A percentile compares a stretch with the other conserved stretches of the same genome.
phyloP scores from a whole-genome alignment of 352 stramenopile genomes.

The Globisporangium spiculum region DNA sequence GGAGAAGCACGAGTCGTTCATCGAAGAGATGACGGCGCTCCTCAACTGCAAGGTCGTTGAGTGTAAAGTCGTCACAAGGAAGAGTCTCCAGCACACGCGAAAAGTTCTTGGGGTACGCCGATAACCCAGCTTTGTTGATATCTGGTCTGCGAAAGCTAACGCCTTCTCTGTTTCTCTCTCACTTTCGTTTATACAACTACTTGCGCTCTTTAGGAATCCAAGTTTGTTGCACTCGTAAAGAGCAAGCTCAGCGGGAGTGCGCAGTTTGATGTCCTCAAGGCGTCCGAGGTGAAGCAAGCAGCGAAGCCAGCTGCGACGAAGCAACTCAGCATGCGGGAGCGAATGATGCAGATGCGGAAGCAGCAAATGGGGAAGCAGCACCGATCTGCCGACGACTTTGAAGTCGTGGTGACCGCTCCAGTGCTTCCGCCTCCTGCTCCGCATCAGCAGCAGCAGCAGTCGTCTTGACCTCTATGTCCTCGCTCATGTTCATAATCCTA shows the following conservation, averaged over 20 bases:
- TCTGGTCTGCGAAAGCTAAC: neutral
- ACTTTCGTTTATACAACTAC: too few species aligned
- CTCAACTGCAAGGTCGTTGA: constrained; percentile 71
- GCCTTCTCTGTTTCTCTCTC: neutral
- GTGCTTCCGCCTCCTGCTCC: neutral
- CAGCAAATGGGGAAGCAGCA: constrained; percentile 23
- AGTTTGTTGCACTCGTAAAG: constrained; percentile 60
- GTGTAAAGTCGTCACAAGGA: constrained; percentile 56
- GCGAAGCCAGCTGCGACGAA: constrained; percentile 24
- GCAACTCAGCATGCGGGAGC: constrained; percentile 48
- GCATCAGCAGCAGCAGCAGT: neutral
- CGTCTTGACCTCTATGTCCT: constrained; percentile 1
- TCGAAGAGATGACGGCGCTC: constrained; percentile 53
- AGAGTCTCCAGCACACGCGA: constrained; percentile 46
- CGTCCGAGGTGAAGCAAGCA: constrained; percentile 43
- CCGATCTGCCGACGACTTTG: neutral
- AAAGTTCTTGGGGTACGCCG: constrained; percentile 45
- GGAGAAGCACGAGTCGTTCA: constrained; percentile 40
- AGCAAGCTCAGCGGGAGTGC: constrained; percentile 46
- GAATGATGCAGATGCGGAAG: constrained; percentile 56
- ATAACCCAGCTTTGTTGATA: neutral
- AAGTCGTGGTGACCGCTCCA: constrained; percentile 10
- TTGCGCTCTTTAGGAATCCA: constrained; percentile 29
- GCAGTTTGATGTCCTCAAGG: constrained; percentile 63
- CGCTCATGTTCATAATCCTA: neutral